These are phyloP conservation scores for Avena atlantica DNA, from an alignment of 176 grass and related monocot species.

Conservation along the genomic window DNA sequence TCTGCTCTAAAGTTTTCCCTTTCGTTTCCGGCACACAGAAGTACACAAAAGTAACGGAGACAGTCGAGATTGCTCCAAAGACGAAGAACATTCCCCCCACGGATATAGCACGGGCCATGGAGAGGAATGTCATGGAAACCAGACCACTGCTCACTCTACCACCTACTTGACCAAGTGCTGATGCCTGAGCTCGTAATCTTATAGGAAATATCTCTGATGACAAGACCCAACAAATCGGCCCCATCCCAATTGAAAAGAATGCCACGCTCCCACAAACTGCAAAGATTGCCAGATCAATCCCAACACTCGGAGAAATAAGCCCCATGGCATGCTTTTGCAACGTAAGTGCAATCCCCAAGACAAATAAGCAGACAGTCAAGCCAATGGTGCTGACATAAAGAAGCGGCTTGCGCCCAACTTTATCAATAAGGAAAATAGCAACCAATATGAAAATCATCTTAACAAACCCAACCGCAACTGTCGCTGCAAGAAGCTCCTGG, in stretches of 20 bases:
- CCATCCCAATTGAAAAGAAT: constrained; percentile 93
- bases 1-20: constrained; percentile 87
- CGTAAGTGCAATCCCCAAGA: constrained; percentile 64
- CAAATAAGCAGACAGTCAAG: constrained; percentile 85
- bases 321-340: constrained; percentile 49
- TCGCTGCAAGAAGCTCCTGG: constrained; percentile 80
- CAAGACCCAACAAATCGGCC: constrained; percentile 93
- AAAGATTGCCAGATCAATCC: constrained; percentile 73
- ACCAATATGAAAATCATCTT: constrained; percentile 90
- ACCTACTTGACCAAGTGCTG: constrained; percentile 85
- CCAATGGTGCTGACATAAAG: constrained; percentile 91
- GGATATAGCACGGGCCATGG: constrained; percentile 72
- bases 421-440: constrained; percentile 90
- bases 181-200: constrained; percentile 84
- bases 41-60: constrained; percentile 79
- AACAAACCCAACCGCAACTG: constrained; percentile 80
- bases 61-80: constrained; percentile 62
- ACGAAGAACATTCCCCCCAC: constrained; percentile 78
- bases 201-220: constrained; percentile 91
- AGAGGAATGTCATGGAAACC: constrained; percentile 91
- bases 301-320: constrained; percentile 57
- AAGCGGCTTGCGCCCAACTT: constrained; percentile 83
- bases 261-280: constrained; percentile 90
- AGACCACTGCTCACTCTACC: constrained; percentile 86
- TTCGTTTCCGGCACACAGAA: constrained; percentile 86